A percentile compares a stretch with the other conserved stretches of the same genome.
phyloP scores from a whole-genome alignment of 805 yeast species.

The Saturnispora dispora region DNA sequence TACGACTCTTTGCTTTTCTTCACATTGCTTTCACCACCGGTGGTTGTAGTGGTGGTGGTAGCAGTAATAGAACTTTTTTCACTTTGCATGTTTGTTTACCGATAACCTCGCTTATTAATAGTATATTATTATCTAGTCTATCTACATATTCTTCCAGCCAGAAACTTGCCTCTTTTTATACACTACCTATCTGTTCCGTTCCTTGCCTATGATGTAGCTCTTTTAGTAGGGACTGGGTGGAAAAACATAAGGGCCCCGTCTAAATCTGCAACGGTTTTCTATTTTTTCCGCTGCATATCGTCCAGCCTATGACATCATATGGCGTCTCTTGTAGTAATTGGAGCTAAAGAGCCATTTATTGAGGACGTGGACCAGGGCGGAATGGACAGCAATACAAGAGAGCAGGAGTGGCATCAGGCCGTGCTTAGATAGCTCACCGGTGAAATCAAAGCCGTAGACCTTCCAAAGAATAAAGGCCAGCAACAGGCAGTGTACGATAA shows the following conservation, averaged over 20 bases:
- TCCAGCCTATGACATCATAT: neutral
- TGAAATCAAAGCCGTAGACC: constrained; percentile 13
- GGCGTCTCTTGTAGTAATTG: constrained; percentile 19
- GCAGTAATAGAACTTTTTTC: constrained; percentile 5
- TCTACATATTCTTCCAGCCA: too few species aligned
- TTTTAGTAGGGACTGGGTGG: neutral
- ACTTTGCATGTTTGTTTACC: neutral
- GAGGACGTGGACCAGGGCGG: constrained; percentile 21
- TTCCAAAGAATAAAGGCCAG: constrained; percentile 16
- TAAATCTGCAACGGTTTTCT: neutral
- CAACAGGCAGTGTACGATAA: constrained; percentile 19
- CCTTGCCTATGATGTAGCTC: neutral
- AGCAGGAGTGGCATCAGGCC: constrained; percentile 16
- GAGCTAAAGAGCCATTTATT: constrained; percentile 20
- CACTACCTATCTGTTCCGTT: neutral
- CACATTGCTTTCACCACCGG: neutral
- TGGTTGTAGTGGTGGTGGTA: constrained; percentile 10
- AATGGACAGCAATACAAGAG: constrained; percentile 15
- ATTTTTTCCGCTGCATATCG: neutral
- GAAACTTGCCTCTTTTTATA: neutral
- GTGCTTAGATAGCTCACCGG: constrained; percentile 8
- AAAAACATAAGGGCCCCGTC: neutral
- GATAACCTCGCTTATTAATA: neutral
- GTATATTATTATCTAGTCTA: neutral
- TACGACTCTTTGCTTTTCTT: constrained; percentile 32